Conservation (phyloP, 345 rosid species). For the Pseudoturritis turrita region DNA sequence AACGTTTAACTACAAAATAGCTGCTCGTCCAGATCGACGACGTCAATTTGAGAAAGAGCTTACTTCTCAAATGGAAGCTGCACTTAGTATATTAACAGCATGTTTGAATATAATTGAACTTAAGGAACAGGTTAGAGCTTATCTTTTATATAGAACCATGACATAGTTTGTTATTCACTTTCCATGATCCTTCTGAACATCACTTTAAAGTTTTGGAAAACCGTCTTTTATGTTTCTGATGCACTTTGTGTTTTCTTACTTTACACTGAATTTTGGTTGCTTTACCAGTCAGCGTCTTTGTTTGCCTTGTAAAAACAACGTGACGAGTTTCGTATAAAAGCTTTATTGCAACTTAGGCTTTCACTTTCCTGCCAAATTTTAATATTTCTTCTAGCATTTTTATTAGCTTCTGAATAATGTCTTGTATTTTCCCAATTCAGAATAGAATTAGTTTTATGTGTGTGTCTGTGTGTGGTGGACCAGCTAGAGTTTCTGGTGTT, state of each 20-base stretch:
- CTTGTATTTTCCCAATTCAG: neutral
- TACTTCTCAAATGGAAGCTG: conserved; percentile 78
- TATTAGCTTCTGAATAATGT: neutral
- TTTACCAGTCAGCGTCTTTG: neutral
- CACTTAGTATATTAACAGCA: conserved; percentile 72
- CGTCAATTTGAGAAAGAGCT: conserved; percentile 92
- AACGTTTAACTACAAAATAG: conserved; percentile 92
- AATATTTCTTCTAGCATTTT: neutral
- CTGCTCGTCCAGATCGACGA: conserved; percentile 97
- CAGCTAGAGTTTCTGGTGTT: conserved; percentile 17
- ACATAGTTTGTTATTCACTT: conserved; percentile 12
- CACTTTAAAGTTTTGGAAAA: neutral
- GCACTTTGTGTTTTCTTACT: neutral
- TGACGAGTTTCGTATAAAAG: conserved; percentile 7
- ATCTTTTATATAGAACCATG: neutral
- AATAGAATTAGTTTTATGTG: neutral
- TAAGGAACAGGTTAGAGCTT: conserved; percentile 74
- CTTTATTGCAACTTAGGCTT: conserved; percentile 9
- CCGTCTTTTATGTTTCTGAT: neutral
- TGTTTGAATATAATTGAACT: conserved; percentile 75
- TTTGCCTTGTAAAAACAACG: conserved; percentile 1
- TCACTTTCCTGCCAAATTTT: neutral
- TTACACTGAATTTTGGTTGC: neutral
- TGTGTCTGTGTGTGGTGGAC: neutral
- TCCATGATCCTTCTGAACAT: neutral